Evolutionary conservation across 805 yeast species (phyloP), one percentile per base, ranked within the genome.

Genomic region (Yarrowia porcina): DNA sequence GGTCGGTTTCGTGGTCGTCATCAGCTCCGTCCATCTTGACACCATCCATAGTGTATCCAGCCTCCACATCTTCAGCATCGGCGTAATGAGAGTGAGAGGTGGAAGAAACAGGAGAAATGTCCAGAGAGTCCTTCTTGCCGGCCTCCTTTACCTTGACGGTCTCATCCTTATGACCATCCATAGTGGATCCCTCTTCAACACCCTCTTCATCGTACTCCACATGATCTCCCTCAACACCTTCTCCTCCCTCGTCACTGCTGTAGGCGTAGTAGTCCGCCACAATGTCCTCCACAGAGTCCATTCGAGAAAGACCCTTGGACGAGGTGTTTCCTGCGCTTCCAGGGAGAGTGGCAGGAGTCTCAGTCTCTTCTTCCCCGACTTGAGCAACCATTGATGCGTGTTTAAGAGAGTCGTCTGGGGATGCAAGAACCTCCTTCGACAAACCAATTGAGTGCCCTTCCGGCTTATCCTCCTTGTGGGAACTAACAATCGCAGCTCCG

Each of bases 221-320:
- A 6, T n/a, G n/a, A n/a, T 15, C 30, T 10, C 28, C 63, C 13
- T 28, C 63, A 5, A n/a, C n/a, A n/a, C n/a, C n/a, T n/a, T 20
- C 35, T 1, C 21, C 42, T n/a, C 28, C 65, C 32, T 54, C 56
- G 5, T 63, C 65, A 8, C 61, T 42, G 41, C 61, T 56, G 30
- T 65, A 64, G 10, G 62, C 65, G 28, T 66, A 63, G 28, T 63
- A 65, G 36, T 66, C 63, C 3, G 66, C 67, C 21, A 65, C 66
- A 28, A 66, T 66, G 49, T 65, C 68, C 17, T 64, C 67, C 20
- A 64, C 63, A 21, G 65, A 61, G 32, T 45, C 64, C 39, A 49
- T 15, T 6, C 35, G 23, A 4, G 49, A 33, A 7, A 27, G 47
- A 9, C 49, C 5, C 44, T 39, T 39, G 44, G 44, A 21, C 13